phyloP scores from a whole-genome alignment of 2,329 filamentous ascomycete genomes.

The Dactylellina drechsleri region DNA sequence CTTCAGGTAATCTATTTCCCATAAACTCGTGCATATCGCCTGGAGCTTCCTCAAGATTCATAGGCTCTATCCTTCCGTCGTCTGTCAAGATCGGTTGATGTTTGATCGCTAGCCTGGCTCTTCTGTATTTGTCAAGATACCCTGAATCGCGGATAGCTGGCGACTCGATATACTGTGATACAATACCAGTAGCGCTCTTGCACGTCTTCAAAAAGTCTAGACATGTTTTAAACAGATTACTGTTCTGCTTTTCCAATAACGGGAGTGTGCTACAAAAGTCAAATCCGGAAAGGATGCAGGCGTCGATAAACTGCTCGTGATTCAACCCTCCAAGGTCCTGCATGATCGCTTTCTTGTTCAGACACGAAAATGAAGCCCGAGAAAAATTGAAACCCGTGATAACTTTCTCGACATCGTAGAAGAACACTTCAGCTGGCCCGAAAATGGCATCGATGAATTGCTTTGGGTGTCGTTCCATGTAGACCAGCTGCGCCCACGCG shows the following conservation, averaged over 20 bases:
- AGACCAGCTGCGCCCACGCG: constrained; percentile 59
- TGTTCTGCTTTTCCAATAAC: constrained; percentile 70
- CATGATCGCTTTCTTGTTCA: constrained; percentile 75
- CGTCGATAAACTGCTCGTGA: constrained; percentile 81
- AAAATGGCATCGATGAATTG: constrained; percentile 59
- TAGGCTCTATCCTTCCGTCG: constrained; percentile 79
- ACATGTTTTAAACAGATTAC: constrained; percentile 75
- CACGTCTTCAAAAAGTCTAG: constrained; percentile 76
- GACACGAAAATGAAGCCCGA: constrained; percentile 71
- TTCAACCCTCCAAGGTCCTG: constrained; percentile 72
- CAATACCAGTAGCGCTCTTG: constrained; percentile 77
- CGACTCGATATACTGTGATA: constrained; percentile 81
- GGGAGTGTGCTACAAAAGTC: constrained; percentile 83
- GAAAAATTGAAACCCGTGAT: constrained; percentile 73
- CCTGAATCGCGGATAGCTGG: constrained; percentile 75
- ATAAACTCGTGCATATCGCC: constrained; percentile 88
- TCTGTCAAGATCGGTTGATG: constrained; percentile 85
- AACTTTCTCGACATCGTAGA: constrained; percentile 59
- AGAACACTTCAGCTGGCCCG: constrained; percentile 58
- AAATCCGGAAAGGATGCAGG: constrained; percentile 82
- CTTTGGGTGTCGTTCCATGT: constrained; percentile 57
- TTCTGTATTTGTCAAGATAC: constrained; percentile 87
- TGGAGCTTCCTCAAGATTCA: constrained; percentile 78
- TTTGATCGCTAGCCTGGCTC: constrained; percentile 83
- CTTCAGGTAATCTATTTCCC: constrained; percentile 86